phyloP scores from a whole-genome alignment of 768 basidiomycete species.

The Phlegmacium glaucopus region DNA sequence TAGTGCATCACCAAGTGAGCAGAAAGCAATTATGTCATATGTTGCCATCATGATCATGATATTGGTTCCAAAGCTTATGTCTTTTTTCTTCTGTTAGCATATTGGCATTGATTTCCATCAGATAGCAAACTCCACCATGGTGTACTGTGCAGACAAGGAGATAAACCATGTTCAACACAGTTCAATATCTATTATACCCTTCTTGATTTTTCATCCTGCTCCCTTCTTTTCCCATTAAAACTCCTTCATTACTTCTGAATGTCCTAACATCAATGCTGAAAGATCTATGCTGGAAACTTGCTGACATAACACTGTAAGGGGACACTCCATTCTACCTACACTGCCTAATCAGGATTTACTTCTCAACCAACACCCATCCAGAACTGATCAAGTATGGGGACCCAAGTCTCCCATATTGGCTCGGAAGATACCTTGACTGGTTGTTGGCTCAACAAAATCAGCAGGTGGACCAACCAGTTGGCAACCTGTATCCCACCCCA shows the following conservation, averaged over 20 bases:
- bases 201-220: background rate
- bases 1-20: constrained; percentile 2
- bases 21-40: background rate
- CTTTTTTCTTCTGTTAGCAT: background rate
- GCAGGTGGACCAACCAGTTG: too few species aligned
- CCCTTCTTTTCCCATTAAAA: constrained; percentile 2
- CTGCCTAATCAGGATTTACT: too few species aligned
- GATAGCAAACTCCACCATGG: constrained; percentile 13
- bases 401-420: too few species aligned
- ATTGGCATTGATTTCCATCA: constrained; percentile 17
- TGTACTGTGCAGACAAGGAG: background rate
- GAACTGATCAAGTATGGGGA: too few species aligned
- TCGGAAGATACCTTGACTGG: too few species aligned
- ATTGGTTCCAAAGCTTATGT: background rate
- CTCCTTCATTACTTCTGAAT: constrained; percentile 5
- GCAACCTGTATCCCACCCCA: too few species aligned
- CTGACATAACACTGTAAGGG: constrained; percentile 26
- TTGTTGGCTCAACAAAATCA: too few species aligned
- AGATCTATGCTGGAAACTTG: too few species aligned
- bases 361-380: too few species aligned
- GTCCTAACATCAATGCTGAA: constrained; percentile 16
- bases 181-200: constrained; percentile 4
- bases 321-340: too few species aligned
- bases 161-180: background rate
- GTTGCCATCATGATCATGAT: background rate